phyloP scores from a whole-genome alignment of 257 asterid genomes.

The Solanum lignicaule region DNA sequence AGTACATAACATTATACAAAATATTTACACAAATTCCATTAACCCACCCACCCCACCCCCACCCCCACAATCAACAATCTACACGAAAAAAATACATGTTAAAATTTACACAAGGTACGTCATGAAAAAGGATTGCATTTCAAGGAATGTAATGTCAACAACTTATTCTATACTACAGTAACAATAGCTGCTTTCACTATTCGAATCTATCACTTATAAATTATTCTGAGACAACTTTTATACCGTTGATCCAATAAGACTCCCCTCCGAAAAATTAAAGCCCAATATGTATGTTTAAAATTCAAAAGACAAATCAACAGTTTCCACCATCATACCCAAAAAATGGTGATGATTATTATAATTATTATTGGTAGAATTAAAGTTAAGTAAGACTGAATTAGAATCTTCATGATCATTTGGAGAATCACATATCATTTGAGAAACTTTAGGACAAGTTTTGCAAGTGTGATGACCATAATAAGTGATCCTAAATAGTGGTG shows the following conservation, averaged over 20 bases:
- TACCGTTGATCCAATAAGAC: not conserved
- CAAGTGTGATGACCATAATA: constrained; percentile 55
- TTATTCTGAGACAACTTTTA: not conserved
- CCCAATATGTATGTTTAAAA: not conserved
- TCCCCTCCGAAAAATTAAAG: not conserved
- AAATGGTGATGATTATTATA: not conserved
- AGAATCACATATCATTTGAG: constrained; percentile 12
- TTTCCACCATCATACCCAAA: constrained; percentile 1
- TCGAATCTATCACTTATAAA: not conserved
- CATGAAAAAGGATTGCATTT: not conserved
- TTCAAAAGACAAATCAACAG: not conserved
- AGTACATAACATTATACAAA: not conserved
- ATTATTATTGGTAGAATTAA: constrained; percentile 11
- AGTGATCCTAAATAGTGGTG: constrained; percentile 34
- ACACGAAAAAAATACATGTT: not conserved
- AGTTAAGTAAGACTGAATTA: constrained; percentile 26
- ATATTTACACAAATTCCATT: not conserved
- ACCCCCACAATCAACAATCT: not conserved
- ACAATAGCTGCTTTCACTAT: not conserved
- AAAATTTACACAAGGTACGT: not conserved
- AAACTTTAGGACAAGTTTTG: constrained; percentile 1
- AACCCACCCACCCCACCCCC: not conserved
- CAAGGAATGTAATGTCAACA: too few species aligned
- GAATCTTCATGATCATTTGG: constrained; percentile 11
- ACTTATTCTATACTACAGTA: not conserved